Conservation (phyloP, 2,329 filamentous ascomycete species). For the Alternaria panax region DNA sequence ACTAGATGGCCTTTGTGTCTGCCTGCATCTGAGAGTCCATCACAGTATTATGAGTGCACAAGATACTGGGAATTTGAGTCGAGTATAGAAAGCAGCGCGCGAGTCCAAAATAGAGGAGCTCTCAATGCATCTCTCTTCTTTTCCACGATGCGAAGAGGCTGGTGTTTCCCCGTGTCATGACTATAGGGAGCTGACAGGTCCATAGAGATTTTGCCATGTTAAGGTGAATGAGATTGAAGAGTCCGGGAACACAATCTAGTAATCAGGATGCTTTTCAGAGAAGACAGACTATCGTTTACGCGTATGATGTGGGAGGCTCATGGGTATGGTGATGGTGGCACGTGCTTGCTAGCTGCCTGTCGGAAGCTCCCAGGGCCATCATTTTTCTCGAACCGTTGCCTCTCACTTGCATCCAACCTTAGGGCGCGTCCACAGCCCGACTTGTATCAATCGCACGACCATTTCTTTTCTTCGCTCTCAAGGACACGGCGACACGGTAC, state of each 20-base stretch:
- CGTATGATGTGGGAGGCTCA: not conserved
- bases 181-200: not conserved
- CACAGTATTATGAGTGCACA: not conserved
- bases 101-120: not conserved
- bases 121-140: not conserved
- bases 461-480: slow-evolving; percentile 16
- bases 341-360: slow-evolving; percentile 17
- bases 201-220: too few relatives aligned
- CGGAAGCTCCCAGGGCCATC: slow-evolving; percentile 14
- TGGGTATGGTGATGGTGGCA: slow-evolving; percentile 4
- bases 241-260: not conserved
- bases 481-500: slow-evolving; percentile 10
- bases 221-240: not conserved
- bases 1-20: not conserved
- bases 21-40: not conserved
- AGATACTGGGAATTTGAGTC: not conserved
- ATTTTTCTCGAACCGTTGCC: slow-evolving; percentile 22
- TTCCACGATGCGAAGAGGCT: not conserved
- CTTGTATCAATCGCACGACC: slow-evolving; percentile 14
- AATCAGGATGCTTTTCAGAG: not conserved
- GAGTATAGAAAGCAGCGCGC: not conserved
- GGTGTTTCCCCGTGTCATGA: not conserved
- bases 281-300: not conserved
- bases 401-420: slow-evolving; percentile 27
- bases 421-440: slow-evolving; percentile 36